Percentiles rank a stretch among this genome's conserved stretches.
These are phyloP conservation scores for Penicillium sp. DNA, from an alignment of 2,329 filamentous ascomycete genomes.

Conservation along the genomic window DNA sequence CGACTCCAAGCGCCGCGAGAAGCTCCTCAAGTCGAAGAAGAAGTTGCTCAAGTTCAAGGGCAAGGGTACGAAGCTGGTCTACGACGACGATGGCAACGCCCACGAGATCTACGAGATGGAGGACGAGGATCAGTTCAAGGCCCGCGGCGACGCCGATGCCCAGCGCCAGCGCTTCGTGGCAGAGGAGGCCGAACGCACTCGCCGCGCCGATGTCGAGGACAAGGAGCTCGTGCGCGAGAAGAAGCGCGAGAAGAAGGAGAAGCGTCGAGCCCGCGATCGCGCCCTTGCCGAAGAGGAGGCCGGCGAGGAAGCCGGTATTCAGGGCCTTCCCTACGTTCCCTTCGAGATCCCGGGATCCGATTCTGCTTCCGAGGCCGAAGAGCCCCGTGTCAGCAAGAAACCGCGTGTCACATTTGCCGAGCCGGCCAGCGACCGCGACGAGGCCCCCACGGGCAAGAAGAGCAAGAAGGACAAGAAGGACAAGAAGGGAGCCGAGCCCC, in stretches of 20 bases:
- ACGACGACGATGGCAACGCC: constrained; percentile 85
- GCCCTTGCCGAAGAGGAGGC: constrained; percentile 34
- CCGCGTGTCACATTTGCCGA: constrained; percentile 40
- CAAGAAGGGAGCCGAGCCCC: constrained; percentile 23
- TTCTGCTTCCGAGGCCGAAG: constrained; percentile 25
- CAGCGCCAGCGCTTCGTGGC: constrained; percentile 78
- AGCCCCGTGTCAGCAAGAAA: constrained; percentile 39
- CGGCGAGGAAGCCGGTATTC: constrained; percentile 25
- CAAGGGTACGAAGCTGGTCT: constrained; percentile 79
- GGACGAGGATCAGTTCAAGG: constrained; percentile 75
- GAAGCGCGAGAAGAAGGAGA: constrained; percentile 52
- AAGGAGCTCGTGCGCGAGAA: constrained; percentile 78
- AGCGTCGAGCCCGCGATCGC: constrained; percentile 42
- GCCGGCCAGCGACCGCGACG: constrained; percentile 22
- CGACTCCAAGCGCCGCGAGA: constrained; percentile 93
- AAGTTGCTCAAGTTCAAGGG: constrained; percentile 88
- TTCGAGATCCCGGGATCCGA: constrained; percentile 20
- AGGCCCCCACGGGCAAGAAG: constrained; percentile 22
- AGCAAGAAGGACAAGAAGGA: constrained; percentile 6
- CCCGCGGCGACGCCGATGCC: constrained; percentile 70
- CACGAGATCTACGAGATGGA: constrained; percentile 87
- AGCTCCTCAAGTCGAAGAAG: constrained; percentile 93
- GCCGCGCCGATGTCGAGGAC: constrained; percentile 74
- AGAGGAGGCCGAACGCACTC: constrained; percentile 68
- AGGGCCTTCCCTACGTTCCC: constrained; percentile 21